Percentiles rank a stretch among this genome's conserved stretches.
phyloP scores from a whole-genome alignment of 1,139 yeast species.

The Protomyces inundatus region DNA sequence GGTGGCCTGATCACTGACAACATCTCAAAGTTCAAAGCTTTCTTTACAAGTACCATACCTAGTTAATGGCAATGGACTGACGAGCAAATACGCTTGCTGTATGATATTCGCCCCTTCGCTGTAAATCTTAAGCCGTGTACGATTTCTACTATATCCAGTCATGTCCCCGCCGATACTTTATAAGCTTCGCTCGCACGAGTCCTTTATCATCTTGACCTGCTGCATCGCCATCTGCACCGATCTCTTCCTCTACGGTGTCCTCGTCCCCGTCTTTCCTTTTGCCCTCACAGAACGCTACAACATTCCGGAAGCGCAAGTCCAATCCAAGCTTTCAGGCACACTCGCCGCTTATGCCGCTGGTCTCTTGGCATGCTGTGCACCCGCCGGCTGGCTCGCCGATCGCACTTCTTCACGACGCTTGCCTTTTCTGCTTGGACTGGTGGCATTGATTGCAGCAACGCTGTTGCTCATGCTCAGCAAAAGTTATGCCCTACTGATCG shows the following conservation, averaged over 20 bases:
- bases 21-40: too few relatives aligned
- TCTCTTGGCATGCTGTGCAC: slow-evolving; percentile 37
- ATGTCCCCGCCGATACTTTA: slow-evolving; percentile 6
- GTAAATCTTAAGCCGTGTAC: too few relatives aligned
- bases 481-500: slow-evolving; percentile 35
- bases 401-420: slow-evolving; percentile 34
- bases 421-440: slow-evolving; percentile 38
- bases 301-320: slow-evolving; percentile 35
- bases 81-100: too few relatives aligned
- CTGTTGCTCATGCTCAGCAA: slow-evolving; percentile 37
- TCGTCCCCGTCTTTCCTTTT: slow-evolving; percentile 41
- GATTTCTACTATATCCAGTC: too few relatives aligned
- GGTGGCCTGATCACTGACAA: too few relatives aligned
- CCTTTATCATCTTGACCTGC: background rate
- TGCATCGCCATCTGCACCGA: slow-evolving; percentile 18
- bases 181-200: slow-evolving; percentile 31
- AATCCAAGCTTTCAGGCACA: slow-evolving; percentile 36
- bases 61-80: too few relatives aligned
- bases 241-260: slow-evolving; percentile 30
- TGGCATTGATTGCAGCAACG: slow-evolving; percentile 38
- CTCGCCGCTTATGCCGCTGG: slow-evolving; percentile 41
- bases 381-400: slow-evolving; percentile 39
- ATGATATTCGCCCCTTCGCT: too few relatives aligned
- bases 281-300: slow-evolving; percentile 37
- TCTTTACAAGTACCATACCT: too few relatives aligned